A percentile compares a stretch with the other conserved stretches of the same genome.
Conservation (phyloP, 2,329 filamentous ascomycete genomes). For the Beauveria pseudobassiana region DNA sequence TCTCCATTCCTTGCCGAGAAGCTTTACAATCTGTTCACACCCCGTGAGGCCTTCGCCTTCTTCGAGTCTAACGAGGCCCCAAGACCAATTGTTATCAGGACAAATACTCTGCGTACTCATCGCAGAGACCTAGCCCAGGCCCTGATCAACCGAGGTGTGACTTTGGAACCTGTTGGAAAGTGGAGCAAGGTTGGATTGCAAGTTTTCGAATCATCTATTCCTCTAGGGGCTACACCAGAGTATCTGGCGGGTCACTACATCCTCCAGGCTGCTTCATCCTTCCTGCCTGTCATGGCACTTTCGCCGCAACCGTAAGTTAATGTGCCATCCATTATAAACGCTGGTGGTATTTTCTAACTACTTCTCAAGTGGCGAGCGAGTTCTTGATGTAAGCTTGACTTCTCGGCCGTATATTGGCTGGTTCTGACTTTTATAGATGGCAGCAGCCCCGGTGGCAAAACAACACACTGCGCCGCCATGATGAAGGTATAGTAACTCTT, state of each 20-base stretch:
- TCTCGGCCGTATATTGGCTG: neutral
- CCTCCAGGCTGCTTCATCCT: conserved; percentile 90
- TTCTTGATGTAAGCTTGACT: conserved; percentile 55
- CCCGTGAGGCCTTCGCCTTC: conserved; percentile 91
- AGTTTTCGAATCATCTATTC: conserved; percentile 81
- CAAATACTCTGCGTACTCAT: conserved; percentile 81
- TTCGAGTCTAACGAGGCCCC: conserved; percentile 98
- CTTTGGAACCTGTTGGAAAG: conserved; percentile 92
- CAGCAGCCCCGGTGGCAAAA: conserved; percentile 91
- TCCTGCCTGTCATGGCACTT: conserved; percentile 95
- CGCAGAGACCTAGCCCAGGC: conserved; percentile 79
- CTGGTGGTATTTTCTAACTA: neutral
- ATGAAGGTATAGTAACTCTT: conserved; percentile 50
- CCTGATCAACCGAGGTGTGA: conserved; percentile 92
- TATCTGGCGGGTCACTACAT: conserved; percentile 98
- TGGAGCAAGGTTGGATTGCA: conserved; percentile 98
- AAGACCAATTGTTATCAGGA: conserved; percentile 89
- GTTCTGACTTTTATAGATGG: conserved; percentile 48
- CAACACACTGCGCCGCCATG: conserved; percentile 88
- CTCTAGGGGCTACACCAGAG: conserved; percentile 90
- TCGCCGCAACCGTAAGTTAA: conserved; percentile 71
- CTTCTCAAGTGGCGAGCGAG: conserved; percentile 50
- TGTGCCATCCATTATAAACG: neutral
- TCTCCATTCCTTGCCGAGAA: conserved; percentile 92
- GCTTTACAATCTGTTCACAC: conserved; percentile 85